A percentile compares a stretch with the other conserved stretches of the same genome.
These are phyloP conservation scores for Streptanthus diversifolius DNA, from an alignment of 345 rosid genomes.

Conservation along the genomic window DNA sequence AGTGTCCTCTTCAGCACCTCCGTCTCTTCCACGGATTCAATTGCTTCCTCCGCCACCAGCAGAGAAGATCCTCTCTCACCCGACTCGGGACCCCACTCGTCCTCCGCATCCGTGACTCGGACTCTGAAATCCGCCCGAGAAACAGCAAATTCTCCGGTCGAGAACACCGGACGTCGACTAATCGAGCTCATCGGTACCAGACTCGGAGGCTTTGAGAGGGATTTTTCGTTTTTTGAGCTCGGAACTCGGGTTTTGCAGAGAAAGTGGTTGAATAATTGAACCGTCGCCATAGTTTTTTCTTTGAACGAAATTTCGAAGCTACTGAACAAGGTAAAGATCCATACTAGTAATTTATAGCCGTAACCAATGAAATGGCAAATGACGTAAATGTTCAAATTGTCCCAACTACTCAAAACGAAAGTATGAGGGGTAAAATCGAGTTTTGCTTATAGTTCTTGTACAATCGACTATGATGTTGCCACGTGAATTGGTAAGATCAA, in stretches of 20 bases:
- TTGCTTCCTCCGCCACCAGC: conserved; percentile 41
- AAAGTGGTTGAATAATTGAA: conserved; percentile 41
- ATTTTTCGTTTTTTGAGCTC: conserved; percentile 1
- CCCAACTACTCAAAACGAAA: neutral
- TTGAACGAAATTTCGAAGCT: neutral
- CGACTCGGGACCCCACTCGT: conserved; percentile 34
- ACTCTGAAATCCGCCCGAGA: conserved; percentile 30
- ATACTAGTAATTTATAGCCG: neutral
- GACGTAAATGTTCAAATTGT: neutral
- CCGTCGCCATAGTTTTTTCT: conserved; percentile 43
- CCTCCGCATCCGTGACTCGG: conserved; percentile 32
- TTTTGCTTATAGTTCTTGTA: neutral
- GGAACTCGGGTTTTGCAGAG: conserved; percentile 38
- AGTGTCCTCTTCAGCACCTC: conserved; percentile 56
- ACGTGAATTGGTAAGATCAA: neutral
- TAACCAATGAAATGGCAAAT: neutral
- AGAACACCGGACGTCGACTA: neutral
- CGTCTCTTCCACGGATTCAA: conserved; percentile 43
- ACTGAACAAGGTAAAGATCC: neutral
- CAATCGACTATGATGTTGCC: neutral
- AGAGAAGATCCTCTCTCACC: conserved; percentile 25
- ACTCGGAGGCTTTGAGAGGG: conserved; percentile 10
- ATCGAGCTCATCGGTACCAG: conserved; percentile 11
- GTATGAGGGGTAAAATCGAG: neutral
- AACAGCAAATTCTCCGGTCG: conserved; percentile 8